Evolutionary conservation across 805 yeast species (phyloP).

Genomic region (Alloascoidea hylecoeti): DNA sequence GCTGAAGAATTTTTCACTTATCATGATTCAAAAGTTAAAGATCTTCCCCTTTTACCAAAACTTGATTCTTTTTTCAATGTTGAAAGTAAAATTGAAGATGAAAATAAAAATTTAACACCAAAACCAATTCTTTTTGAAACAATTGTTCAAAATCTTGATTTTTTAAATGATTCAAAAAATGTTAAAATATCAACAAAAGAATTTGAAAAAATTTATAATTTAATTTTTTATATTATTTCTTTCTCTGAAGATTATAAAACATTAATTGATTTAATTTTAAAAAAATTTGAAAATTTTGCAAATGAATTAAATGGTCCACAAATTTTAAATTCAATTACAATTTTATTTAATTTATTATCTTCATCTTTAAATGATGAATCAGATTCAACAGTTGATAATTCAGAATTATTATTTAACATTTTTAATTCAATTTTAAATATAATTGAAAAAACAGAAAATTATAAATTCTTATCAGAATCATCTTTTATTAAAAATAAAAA

Average conservation of each 20-base stretch:
- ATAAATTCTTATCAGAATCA: conserved; percentile 15
- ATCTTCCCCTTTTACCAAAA: too few relatives aligned
- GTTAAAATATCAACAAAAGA: conserved; percentile 19
- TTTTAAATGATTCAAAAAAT: conserved; percentile 12
- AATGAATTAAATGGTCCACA: conserved; percentile 5
- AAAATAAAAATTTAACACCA: conserved; percentile 4
- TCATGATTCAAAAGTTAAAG: too few relatives aligned
- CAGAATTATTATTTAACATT: conserved; percentile 16
- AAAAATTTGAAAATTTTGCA: conserved; percentile 9
- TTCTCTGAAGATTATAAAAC: conserved; percentile 17
- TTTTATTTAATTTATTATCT: conserved; percentile 23
- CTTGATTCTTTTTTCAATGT: too few relatives aligned
- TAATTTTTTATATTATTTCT: conserved; percentile 19
- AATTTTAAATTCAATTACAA: conserved; percentile 19
- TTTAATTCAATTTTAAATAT: conserved; percentile 18
- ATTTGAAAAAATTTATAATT: conserved; percentile 23
- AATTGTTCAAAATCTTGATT: conserved; percentile 15
- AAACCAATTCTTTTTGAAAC: conserved; percentile 15
- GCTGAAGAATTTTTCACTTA: too few relatives aligned
- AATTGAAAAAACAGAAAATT: conserved; percentile 17
- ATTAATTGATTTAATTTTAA: conserved; percentile 15
- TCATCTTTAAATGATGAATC: too few relatives aligned
- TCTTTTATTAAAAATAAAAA: conserved; percentile 17
- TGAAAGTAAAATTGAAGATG: conserved; percentile 11
- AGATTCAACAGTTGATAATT: too few relatives aligned